Evolutionary conservation across 2,329 filamentous ascomycete species (phyloP).

Genomic region (Lecanoromycetidae sp.): DNA sequence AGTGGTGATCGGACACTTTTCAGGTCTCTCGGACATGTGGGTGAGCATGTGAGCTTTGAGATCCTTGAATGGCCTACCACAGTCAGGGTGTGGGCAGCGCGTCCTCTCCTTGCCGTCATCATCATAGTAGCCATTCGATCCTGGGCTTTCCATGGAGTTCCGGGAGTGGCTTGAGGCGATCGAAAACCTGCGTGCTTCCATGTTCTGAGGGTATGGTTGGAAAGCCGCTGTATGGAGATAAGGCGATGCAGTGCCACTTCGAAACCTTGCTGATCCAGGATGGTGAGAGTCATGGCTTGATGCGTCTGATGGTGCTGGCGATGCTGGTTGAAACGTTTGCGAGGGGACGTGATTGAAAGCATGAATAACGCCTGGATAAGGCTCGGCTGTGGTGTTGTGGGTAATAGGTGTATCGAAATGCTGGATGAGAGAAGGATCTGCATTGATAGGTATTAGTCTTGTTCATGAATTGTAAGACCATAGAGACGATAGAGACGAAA

Average conservation of each 20-base stretch:
- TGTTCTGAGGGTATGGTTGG: constrained; percentile 39
- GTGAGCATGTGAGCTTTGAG: constrained; percentile 91
- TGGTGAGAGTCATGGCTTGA: constrained; percentile 33
- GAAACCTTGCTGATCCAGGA: constrained; percentile 30
- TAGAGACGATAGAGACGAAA: constrained; percentile 8
- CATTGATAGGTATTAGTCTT: constrained; percentile 3
- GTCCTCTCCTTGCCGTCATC: constrained; percentile 54
- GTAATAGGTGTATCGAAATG: constrained; percentile 33
- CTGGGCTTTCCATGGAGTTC: constrained; percentile 46
- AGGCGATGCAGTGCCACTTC: constrained; percentile 53
- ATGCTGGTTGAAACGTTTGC: constrained; percentile 40
- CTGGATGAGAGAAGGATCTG: constrained; percentile 49
- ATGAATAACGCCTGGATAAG: constrained; percentile 31
- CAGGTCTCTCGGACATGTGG: constrained; percentile 77
- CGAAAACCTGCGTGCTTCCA: constrained; percentile 50
- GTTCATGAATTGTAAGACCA: too few relatives aligned
- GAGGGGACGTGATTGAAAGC: constrained; percentile 32
- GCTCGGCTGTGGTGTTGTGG: constrained; percentile 21
- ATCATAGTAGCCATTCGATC: constrained; percentile 45
- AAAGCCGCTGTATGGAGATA: constrained; percentile 47
- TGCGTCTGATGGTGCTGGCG: constrained; percentile 50
- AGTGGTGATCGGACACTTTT: constrained; percentile 85
- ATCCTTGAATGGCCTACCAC: constrained; percentile 78
- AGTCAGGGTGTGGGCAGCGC: constrained; percentile 70
- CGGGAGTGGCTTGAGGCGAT: constrained; percentile 59